phyloP scores from a whole-genome alignment of 2,329 filamentous ascomycete genomes.

The Cylindrodendrum hubeiense region DNA sequence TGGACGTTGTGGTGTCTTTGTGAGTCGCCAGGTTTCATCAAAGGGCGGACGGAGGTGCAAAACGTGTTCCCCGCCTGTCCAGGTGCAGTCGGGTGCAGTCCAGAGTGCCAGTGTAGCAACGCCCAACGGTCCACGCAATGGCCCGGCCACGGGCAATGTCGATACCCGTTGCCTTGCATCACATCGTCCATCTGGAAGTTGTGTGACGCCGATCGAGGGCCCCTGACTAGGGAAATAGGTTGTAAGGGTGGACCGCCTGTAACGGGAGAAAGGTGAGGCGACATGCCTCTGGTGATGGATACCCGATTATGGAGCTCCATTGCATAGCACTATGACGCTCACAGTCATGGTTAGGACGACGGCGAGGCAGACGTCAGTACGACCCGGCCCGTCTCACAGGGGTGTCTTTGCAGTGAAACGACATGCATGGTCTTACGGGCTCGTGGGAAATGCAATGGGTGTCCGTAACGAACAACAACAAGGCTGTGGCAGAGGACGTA shows the following conservation, averaged over 20 bases:
- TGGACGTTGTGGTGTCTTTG: neutral
- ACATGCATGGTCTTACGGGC: neutral
- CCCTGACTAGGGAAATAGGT: neutral
- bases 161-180: slow-evolving; percentile 32
- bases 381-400: neutral
- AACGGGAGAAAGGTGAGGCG: slow-evolving; percentile 17
- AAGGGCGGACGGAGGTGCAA: neutral
- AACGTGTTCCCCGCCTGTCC: neutral
- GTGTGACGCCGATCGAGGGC: slow-evolving; percentile 31
- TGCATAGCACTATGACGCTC: too few species aligned
- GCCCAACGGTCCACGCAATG: slow-evolving; percentile 3
- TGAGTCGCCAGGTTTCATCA: neutral
- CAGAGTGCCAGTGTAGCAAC: neutral
- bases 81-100: neutral
- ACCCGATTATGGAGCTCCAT: neutral
- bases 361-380: neutral
- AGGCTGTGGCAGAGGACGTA: neutral
- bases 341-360: neutral
- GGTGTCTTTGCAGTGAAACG: neutral
- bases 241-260: neutral
- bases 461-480: neutral
- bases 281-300: neutral
- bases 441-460: too few species aligned
- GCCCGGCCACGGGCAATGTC: slow-evolving; percentile 22
- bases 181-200: slow-evolving; percentile 29